A percentile compares a stretch with the other conserved stretches of the same genome.
These are phyloP conservation scores for Apiotrichum gracile DNA, from an alignment of 1,284 basidiomycete species.

Conservation along the genomic window DNA sequence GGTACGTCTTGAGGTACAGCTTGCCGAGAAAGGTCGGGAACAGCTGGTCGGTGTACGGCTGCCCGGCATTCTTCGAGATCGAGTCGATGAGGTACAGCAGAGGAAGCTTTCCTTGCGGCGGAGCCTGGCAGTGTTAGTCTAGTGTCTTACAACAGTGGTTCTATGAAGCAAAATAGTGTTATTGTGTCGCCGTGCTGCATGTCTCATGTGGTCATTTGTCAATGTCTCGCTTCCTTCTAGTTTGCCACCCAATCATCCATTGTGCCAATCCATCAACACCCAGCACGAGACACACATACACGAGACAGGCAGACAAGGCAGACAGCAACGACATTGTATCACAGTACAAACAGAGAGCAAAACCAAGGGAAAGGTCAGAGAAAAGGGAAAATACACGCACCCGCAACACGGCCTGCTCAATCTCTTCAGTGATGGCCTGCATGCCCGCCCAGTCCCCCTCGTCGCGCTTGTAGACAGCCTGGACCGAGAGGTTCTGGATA, in stretches of 20 bases:
- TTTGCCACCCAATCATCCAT: neutral
- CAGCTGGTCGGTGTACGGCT: conserved; percentile 79
- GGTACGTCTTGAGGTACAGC: conserved; percentile 78
- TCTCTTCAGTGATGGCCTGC: conserved; percentile 75
- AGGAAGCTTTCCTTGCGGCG: conserved; percentile 85
- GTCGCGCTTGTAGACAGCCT: conserved; percentile 66
- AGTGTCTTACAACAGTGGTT: neutral
- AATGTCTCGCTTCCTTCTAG: too few species aligned
- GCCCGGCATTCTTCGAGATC: conserved; percentile 88
- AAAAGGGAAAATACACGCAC: conserved; percentile 34
- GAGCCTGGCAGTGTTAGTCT: conserved; percentile 57
- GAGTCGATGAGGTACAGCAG: conserved; percentile 93
- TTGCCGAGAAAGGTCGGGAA: conserved; percentile 62
- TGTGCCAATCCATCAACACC: neutral
- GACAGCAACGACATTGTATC: neutral
- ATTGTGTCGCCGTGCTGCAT: neutral
- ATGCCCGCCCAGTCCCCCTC: conserved; percentile 63
- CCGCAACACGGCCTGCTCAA: conserved; percentile 76
- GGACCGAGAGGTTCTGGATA: conserved; percentile 90
- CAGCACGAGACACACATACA: neutral
- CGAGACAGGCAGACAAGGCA: too few species aligned
- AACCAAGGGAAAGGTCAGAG: neutral
- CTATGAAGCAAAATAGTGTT: neutral
- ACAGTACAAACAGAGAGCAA: neutral
- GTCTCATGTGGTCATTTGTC: too few species aligned